A percentile compares a stretch with the other conserved stretches of the same genome.
Conservation (phyloP, 352 stramenopile species). For the Phytophthora ohioensis region DNA sequence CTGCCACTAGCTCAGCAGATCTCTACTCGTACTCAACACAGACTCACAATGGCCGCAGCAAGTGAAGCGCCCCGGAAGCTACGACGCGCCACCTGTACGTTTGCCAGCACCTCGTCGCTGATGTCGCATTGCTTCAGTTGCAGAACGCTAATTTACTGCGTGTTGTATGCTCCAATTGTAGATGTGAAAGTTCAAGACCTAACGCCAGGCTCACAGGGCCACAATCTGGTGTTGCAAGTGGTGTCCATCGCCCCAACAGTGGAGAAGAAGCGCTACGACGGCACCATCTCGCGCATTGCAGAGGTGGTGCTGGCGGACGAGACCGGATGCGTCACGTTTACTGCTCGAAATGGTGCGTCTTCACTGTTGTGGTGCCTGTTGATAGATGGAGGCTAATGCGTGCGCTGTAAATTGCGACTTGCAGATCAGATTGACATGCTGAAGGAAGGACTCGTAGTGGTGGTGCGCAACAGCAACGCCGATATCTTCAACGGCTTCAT, state of each 20-base stretch:
- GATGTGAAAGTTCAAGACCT: constrained; percentile 86
- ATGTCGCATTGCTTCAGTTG: neutral
- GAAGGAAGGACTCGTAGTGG: constrained; percentile 59
- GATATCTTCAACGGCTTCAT: constrained; percentile 90
- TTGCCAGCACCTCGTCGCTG: neutral
- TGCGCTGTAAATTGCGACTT: constrained; percentile 9
- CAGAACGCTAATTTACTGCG: constrained; percentile 3
- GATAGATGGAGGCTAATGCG: neutral
- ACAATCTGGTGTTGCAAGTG: constrained; percentile 85
- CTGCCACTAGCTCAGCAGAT: constrained; percentile 4
- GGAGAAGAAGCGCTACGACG: constrained; percentile 82
- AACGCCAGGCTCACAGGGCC: constrained; percentile 72
- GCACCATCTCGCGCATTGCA: constrained; percentile 68
- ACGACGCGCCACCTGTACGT: constrained; percentile 58
- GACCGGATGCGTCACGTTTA: constrained; percentile 85
- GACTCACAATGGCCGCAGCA: constrained; percentile 31
- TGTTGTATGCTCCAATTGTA: constrained; percentile 27
- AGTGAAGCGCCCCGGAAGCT: constrained; percentile 42
- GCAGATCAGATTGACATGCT: constrained; percentile 84
- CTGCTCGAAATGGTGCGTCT: constrained; percentile 72
- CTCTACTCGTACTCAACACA: constrained; percentile 2
- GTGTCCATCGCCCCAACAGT: constrained; percentile 62
- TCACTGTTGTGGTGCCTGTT: neutral
- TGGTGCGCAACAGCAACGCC: constrained; percentile 85
- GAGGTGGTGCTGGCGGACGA: constrained; percentile 84